Evolutionary conservation across 495 filamentous ascomycete species (phyloP).

Genomic region (Durotheca rogersii): DNA sequence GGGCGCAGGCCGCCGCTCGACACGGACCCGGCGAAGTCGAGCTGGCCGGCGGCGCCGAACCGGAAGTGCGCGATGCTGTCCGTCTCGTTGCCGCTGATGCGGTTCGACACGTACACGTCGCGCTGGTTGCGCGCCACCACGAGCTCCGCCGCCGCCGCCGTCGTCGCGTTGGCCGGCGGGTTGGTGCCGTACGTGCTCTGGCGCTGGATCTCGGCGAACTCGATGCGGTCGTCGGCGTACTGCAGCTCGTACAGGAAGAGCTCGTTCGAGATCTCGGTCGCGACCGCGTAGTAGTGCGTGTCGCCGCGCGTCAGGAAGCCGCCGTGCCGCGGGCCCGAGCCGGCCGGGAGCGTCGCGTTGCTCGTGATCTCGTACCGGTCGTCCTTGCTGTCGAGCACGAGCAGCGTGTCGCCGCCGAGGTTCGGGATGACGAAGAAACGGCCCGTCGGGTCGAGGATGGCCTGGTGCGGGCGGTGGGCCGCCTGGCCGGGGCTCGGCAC

Average conservation of each 20-base stretch:
- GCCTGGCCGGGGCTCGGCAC: slow-evolving; percentile 26
- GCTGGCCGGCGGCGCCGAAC: slow-evolving; percentile 20
- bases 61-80: slow-evolving; percentile 40
- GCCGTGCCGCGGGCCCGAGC: slow-evolving; percentile 38
- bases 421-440: slow-evolving; percentile 38
- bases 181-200: slow-evolving; percentile 34
- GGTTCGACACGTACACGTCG: slow-evolving; percentile 42
- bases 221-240: slow-evolving; percentile 25
- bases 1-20: slow-evolving; percentile 32
- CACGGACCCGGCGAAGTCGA: slow-evolving; percentile 26
- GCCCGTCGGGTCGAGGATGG: slow-evolving; percentile 36
- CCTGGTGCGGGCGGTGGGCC: slow-evolving; percentile 37
- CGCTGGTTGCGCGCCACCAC: slow-evolving; percentile 29
- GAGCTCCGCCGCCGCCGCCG: slow-evolving; percentile 35
- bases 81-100: slow-evolving; percentile 31
- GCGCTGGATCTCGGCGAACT: slow-evolving; percentile 21
- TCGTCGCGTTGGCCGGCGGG: slow-evolving; percentile 23
- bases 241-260: slow-evolving; percentile 33
- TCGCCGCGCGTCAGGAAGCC: slow-evolving; percentile 32
- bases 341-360: slow-evolving; percentile 19
- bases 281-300: slow-evolving; percentile 32
- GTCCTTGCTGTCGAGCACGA: slow-evolving; percentile 33
- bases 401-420: slow-evolving; percentile 35
- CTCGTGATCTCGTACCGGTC: slow-evolving; percentile 29
- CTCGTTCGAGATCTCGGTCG: slow-evolving; percentile 34